Conservation (phyloP, 768 basidiomycete species). For the Boletellus emodensis region DNA sequence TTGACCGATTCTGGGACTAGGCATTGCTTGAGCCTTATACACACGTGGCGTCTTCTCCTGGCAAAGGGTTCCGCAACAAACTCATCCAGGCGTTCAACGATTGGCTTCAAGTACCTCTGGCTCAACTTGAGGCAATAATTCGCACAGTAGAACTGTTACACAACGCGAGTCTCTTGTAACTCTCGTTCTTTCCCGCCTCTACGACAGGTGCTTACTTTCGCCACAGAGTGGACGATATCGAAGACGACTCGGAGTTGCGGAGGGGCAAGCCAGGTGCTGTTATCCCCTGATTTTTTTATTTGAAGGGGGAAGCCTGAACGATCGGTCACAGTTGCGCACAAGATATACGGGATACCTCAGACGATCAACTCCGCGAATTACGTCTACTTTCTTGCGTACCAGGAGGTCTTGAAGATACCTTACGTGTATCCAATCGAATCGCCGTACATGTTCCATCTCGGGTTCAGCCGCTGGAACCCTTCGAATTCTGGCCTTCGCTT, state of each 20-base stretch:
- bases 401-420: conserved; percentile 58
- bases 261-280: conserved; percentile 76
- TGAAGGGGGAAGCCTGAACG: neutral
- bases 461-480: conserved; percentile 1
- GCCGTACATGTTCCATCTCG: conserved; percentile 38
- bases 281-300: neutral
- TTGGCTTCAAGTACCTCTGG: conserved; percentile 83
- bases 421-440: conserved; percentile 4
- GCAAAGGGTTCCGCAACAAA: conserved; percentile 86
- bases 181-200: neutral
- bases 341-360: conserved; percentile 94
- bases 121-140: conserved; percentile 68
- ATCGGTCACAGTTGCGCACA: conserved; percentile 73
- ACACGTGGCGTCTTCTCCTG: conserved; percentile 78
- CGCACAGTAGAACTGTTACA: conserved; percentile 89
- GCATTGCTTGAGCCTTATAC: conserved; percentile 81
- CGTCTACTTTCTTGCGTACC: conserved; percentile 90
- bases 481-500: conserved; percentile 41
- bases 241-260: conserved; percentile 83
- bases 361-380: conserved; percentile 98
- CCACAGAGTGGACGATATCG: conserved; percentile 88
- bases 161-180: conserved; percentile 86
- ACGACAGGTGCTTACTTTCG: neutral
- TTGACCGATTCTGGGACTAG: conserved; percentile 18
- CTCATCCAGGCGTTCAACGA: conserved; percentile 89